Percentiles rank a stretch among this genome's conserved stretches.
phyloP scores from a whole-genome alignment of 805 yeast species.

The Debaryomyces hansenii region DNA sequence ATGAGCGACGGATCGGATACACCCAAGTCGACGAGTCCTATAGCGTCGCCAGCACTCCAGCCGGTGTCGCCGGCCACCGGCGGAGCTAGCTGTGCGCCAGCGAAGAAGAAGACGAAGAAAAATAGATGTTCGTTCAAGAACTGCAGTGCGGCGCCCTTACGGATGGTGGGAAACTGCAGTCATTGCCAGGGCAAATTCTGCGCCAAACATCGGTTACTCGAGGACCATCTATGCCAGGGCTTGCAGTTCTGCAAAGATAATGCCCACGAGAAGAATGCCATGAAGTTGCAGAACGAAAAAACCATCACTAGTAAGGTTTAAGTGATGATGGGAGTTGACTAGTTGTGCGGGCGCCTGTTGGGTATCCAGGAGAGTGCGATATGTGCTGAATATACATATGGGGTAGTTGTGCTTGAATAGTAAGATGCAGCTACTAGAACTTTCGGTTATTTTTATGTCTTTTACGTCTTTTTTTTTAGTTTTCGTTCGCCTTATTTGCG shows the following conservation, averaged over 20 bases:
- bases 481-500: too few species aligned
- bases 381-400: not conserved
- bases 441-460: too few species aligned
- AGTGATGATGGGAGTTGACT: conserved; percentile 1
- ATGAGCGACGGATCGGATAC: conserved; percentile 26
- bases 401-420: not conserved
- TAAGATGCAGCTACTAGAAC: too few species aligned
- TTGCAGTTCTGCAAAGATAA: conserved; percentile 77
- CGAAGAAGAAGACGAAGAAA: conserved; percentile 38
- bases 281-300: conserved; percentile 79
- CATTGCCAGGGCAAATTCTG: conserved; percentile 85
- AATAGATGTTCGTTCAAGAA: conserved; percentile 50
- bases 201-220: conserved; percentile 82
- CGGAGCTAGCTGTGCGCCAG: conserved; percentile 5
- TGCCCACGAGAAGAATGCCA: conserved; percentile 81
- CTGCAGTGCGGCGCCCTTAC: conserved; percentile 65
- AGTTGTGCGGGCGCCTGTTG: not conserved
- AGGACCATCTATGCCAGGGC: conserved; percentile 79
- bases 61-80: not conserved
- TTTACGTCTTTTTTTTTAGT: too few species aligned
- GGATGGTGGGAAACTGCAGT: conserved; percentile 79
- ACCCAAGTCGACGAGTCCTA: conserved; percentile 14
- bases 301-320: conserved; percentile 74
- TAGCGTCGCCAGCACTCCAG: conserved; percentile 1
- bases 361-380: not conserved